These are phyloP conservation scores for Aspergillus wentii DNA, from an alignment of 495 filamentous ascomycete species.

Conservation along the genomic window DNA sequence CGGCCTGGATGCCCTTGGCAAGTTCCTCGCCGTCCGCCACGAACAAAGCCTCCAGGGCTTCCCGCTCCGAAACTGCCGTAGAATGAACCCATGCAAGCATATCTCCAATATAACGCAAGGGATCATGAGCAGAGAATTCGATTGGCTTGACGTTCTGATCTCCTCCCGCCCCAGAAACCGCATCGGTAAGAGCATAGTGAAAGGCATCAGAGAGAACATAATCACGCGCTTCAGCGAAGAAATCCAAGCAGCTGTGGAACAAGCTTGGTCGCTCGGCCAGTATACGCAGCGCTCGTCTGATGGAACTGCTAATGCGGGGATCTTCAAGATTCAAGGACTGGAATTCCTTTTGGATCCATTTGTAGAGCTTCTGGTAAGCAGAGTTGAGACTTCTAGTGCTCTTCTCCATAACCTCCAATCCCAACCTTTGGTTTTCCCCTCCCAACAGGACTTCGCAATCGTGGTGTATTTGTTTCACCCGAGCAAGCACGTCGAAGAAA, in stretches of 20 bases:
- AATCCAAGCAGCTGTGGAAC: conserved; percentile 92
- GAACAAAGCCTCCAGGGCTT: conserved; percentile 88
- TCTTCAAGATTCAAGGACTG: conserved; percentile 90
- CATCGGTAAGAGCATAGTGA: conserved; percentile 82
- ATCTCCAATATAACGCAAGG: conserved; percentile 88
- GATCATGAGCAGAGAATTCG: conserved; percentile 88
- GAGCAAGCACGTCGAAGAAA: conserved; percentile 77
- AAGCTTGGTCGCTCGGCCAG: conserved; percentile 84
- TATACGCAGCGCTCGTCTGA: conserved; percentile 79
- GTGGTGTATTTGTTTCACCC: conserved; percentile 79
- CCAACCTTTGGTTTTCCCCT: conserved; percentile 81
- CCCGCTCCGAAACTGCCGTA: conserved; percentile 84
- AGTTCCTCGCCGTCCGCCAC: conserved; percentile 90
- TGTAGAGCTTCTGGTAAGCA: conserved; percentile 91
- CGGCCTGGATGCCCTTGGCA: conserved; percentile 77
- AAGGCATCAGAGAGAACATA: conserved; percentile 86
- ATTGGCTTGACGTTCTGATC: conserved; percentile 75
- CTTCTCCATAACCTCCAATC: conserved; percentile 86
- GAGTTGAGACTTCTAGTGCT: conserved; percentile 79
- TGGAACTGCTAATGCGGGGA: conserved; percentile 82
- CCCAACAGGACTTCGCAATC: conserved; percentile 88
- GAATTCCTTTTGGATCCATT: conserved; percentile 93
- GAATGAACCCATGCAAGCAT: conserved; percentile 99
- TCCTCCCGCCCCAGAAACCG: conserved; percentile 37
- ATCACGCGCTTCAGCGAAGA: conserved; percentile 87